Evolutionary conservation across 2,329 filamentous ascomycete genomes (phyloP).

Genomic region (Fusarium stilboides): DNA sequence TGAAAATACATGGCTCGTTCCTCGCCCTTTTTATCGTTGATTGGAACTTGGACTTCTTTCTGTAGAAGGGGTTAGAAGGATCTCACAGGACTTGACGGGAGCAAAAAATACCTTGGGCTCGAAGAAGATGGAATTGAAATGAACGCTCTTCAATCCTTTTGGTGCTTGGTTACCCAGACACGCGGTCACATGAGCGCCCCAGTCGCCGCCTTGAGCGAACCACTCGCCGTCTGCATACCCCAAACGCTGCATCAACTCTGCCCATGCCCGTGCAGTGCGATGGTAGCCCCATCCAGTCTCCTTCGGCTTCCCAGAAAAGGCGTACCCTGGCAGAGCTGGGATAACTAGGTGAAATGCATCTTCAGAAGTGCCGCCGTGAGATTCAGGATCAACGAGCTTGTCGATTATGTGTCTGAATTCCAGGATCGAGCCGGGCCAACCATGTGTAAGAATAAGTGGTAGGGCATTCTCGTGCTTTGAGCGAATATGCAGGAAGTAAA

Average conservation of each 20-base stretch:
- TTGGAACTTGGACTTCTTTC: conserved; percentile 11
- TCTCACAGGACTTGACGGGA: fast-evolving
- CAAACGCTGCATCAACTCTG: conserved; percentile 17
- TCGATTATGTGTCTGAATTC: conserved; percentile 19
- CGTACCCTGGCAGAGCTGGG: conserved; percentile 23
- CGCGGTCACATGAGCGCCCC: conserved; percentile 19
- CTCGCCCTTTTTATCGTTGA: background rate
- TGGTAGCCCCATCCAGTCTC: conserved; percentile 17
- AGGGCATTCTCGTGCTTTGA: conserved; percentile 9
- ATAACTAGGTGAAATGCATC: conserved; percentile 19
- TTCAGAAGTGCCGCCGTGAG: conserved; percentile 1
- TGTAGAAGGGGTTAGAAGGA: background rate
- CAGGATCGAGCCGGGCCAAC: conserved; percentile 22
- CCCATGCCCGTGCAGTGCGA: conserved; percentile 17
- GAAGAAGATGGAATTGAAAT: conserved; percentile 27
- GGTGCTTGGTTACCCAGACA: conserved; percentile 19
- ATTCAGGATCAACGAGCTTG: conserved; percentile 11
- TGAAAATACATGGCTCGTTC: conserved; percentile 16
- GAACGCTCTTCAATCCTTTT: conserved; percentile 18
- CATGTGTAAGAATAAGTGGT: conserved; percentile 23
- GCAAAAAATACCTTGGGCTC: conserved; percentile 1
- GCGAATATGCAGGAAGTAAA: conserved; percentile 22
- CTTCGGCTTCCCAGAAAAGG: conserved; percentile 21
- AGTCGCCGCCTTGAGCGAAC: conserved; percentile 26
- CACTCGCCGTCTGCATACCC: conserved; percentile 4